Base-by-base conservation (phyloP, 306 rosid species). In the Acmispon strigosus region DNA sequence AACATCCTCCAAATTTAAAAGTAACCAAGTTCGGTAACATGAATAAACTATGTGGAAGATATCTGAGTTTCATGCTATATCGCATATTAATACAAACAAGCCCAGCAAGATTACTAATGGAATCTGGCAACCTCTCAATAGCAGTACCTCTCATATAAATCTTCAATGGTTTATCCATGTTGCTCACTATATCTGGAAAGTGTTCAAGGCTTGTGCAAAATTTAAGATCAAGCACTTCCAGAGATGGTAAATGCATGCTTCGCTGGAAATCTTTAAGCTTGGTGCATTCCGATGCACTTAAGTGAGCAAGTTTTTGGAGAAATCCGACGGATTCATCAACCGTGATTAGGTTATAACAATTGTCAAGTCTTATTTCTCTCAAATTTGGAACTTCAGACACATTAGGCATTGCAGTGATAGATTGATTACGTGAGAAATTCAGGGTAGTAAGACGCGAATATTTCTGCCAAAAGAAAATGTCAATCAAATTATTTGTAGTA, bases 321-420 rank as follows among this genome's bases (percentile, higher is more conserved):
- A 50, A 32, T 4, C 81, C 81, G 34, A 77, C 13, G 6, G 72
- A 62, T 27, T 62, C n/a, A 53, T 77, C 66, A 32, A 77, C 36
- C 0, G 0, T 3, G 10, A 3, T 54, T 32, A 77, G 44, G 8
- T 55, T 32, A 6, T 0, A 2, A 18, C 81, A 77, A n/a, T 10
- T 0, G 7, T 8, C n/a, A 43, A 69, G 59, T 8, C 10, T 29
- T 4, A 77, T 0, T 18, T 75, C 22, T 5, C 17, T 16, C n/a
- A 75, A 10, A 64, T 44, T 65, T 29, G 24, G 71, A 4, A 14
- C 10, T 24, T 6, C n/a, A 0, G 71, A 73, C n/a, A 62, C 32
- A 51, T 73, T 71, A 37, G 71, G 63, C 0, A 51, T 6, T 62
- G 7, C 2, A 0, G 0, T 51, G 7, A 73, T 7, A 29, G 15